phyloP scores from a whole-genome alignment of 2,329 filamentous ascomycete species.

The Ascochyta clinopodiicola region DNA sequence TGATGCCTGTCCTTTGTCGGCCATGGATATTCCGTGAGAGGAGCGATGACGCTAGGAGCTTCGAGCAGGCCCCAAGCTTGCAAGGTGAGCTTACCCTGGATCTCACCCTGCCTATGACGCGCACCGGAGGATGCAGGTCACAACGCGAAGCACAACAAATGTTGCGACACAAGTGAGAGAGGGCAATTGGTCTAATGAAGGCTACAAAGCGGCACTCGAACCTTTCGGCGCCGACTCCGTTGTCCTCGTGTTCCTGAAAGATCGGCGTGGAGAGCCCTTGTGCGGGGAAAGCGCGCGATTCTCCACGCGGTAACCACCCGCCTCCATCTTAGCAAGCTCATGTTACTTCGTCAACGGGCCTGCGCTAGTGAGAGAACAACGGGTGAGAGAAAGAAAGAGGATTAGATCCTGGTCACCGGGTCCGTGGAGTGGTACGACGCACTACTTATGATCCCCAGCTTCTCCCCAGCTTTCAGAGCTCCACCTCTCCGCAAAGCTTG shows the following conservation, averaged over 20 bases:
- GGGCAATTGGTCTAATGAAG: conserved; percentile 1
- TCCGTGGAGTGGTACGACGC: conserved; percentile 22
- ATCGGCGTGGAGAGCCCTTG: conserved; percentile 25
- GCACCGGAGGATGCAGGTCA: background rate
- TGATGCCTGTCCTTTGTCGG: conserved; percentile 2
- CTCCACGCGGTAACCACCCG: conserved; percentile 23
- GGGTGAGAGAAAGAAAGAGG: conserved; percentile 16
- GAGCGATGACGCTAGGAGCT: conserved; percentile 15
- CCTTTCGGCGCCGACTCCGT: conserved; percentile 20
- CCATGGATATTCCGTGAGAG: conserved; percentile 2
- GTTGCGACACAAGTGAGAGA: background rate
- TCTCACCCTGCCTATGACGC: conserved; percentile 1
- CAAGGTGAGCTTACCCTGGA: conserved; percentile 4
- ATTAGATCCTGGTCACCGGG: conserved; percentile 29
- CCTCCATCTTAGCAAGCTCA: conserved; percentile 14
- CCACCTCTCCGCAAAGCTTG: conserved; percentile 17
- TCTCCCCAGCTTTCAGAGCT: conserved; percentile 20
- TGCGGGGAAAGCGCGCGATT: conserved; percentile 37
- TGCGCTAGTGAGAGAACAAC: conserved; percentile 13
- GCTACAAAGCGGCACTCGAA: conserved; percentile 3
- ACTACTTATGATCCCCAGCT: conserved; percentile 20
- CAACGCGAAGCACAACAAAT: background rate
- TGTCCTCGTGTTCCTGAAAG: conserved; percentile 36
- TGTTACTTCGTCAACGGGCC: conserved; percentile 21
- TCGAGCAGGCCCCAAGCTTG: conserved; percentile 13